phyloP scores from a whole-genome alignment of 2,329 filamentous ascomycete species.

The Cladophialophora carrionii region DNA sequence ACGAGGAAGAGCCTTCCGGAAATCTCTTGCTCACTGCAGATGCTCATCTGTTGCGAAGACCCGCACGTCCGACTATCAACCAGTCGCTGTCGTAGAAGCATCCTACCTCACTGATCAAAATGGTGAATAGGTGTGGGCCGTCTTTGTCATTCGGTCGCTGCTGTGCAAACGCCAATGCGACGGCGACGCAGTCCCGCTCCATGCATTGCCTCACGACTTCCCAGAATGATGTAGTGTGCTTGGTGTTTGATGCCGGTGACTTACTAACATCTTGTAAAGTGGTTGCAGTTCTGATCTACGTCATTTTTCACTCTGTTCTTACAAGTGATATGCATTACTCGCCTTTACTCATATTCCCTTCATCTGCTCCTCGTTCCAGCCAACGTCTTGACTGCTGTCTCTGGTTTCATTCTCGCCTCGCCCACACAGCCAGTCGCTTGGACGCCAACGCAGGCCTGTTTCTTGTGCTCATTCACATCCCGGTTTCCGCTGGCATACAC shows the following conservation, averaged over 20 bases:
- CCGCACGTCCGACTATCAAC: neutral
- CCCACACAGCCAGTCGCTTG: neutral
- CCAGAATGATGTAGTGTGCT: conserved; percentile 18
- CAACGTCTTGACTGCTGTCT: neutral
- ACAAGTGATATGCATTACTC: neutral
- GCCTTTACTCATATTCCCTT: neutral
- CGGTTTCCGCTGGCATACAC: neutral
- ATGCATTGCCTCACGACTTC: conserved; percentile 16
- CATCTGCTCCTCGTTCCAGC: neutral
- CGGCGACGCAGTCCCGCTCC: neutral
- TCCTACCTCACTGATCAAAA: neutral
- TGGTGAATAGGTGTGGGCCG: neutral
- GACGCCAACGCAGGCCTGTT: neutral
- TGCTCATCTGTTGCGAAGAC: neutral
- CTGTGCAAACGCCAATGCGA: neutral
- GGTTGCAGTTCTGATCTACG: neutral
- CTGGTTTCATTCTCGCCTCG: neutral
- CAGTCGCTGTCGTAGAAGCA: neutral
- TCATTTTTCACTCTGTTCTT: neutral
- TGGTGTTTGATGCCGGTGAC: neutral
- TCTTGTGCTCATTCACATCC: neutral
- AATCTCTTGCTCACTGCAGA: neutral
- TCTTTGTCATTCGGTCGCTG: neutral
- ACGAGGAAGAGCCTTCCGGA: too few relatives aligned
- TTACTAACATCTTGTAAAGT: neutral